Base-by-base conservation (phyloP, 371 early-diverging fungal genomes). In the Haplosporangium sp. region DNA sequence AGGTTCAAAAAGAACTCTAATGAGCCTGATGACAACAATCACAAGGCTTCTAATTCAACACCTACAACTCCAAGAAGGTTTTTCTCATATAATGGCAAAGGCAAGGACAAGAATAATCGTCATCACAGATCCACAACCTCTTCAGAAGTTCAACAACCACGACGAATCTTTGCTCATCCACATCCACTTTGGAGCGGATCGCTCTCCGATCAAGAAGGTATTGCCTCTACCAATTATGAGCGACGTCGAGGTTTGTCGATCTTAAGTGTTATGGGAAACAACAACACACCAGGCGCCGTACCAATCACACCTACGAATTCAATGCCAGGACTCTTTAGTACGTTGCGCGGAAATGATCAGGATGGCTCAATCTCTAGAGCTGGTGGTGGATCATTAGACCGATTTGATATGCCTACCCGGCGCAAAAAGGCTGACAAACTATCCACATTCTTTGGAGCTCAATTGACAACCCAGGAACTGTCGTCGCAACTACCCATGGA, bases 131-230 rank as follows among this genome's bases (percentile, higher is more conserved):
- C 76, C 35, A 15, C 27, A 37, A 75, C 76, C 4, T 42, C 65
- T 5, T 40, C 61, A 11, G 76, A 70, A 8, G 47, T n/a, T 9
- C 71, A 44, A 4, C 65, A 52, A 0, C 58, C 20, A 7, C 8
- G 20, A 47, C 45, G 64, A 10, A 63, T 74, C 39, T 47, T 66
- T 6, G 79, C 82, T 19, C 75, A 74, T 35, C 82, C 82, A 27
- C 82, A 81, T n/a, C 82, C 82, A 0, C 72, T 81, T 9, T 81
- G 82, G 82, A 75, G 82, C 45, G 82, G 75, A 1, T 74, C 82
- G 2, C 48, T 81, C 34, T 81, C 82, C 0, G 82, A 81, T 39
- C 82, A 75, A 20, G 82, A 81, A 48, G 63, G 61, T 2, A 27
- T 34, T 35, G 48, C 63, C 0, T 40, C 79, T 5, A 38, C 71